Evolutionary conservation across 495 filamentous ascomycete genomes (phyloP), one percentile per base, ranked within the genome.

Genomic region (Rusavskia elegans): DNA sequence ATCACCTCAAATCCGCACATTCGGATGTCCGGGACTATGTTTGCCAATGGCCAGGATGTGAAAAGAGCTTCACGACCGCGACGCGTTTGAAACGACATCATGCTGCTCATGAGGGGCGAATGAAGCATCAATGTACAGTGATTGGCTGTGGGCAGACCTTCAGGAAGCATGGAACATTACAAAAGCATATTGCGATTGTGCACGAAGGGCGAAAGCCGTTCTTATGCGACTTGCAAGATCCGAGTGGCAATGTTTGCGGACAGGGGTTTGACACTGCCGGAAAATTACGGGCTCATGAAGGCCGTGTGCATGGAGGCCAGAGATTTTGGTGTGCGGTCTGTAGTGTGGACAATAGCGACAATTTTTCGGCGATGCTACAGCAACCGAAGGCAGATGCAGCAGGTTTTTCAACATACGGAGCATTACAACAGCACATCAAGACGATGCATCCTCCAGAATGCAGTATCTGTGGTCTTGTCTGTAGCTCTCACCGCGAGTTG

Each of bases 151-250:
- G 77, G 35, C 76, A 83, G 63, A 78, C 76, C 14, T 98, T 97
- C 65, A 77, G 92, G 40, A 97, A 96, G 63, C 84, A 89, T 59
- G 77, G 83, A 50, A 95, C 88, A 2, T 75, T 98, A 11, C 79
- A 87, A 57, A 79, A 83, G 17, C 92, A 98, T 64, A 80, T 96
- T 48, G 74, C 77, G 20, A 71, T 73, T 0, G 76, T 73, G 2
- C 92, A 98, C 62, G 70, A 90, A 21, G 70, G 80, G 6, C 25
- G 42, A n/a, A 72, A 81, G 20, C 77, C 86, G 1, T 93, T 78
- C 55, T 67, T 72, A 2, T 96, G 89, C 64, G 64, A 65, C 10
- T 29, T 53, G 1, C 61, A 76, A 52, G 59, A 74, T 38, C 75
- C 84, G 57, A 64, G 68, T n/a, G 74, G 75, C 5, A 63, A 73